Evolutionary conservation across 805 yeast genomes (phyloP).

Genomic region (Myxozyma neglecta): DNA sequence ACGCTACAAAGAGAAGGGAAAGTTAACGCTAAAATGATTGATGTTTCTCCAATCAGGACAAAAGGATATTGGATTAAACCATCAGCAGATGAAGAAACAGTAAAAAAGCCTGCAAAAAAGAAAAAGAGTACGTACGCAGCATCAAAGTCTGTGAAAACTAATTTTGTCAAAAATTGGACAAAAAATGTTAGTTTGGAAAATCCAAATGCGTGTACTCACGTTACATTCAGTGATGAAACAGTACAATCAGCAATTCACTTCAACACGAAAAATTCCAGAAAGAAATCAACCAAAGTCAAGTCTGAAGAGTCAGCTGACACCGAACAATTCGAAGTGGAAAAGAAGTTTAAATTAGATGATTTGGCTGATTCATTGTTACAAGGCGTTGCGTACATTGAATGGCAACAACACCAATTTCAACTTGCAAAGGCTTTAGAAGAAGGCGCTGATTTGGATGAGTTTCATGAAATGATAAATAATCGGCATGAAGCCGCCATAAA

Average conservation of each 20-base stretch:
- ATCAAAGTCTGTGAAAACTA: constrained; percentile 10
- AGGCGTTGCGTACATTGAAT: constrained; percentile 48
- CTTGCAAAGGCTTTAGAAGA: constrained; percentile 2
- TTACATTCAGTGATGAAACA: constrained; percentile 1
- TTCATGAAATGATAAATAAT: neutral
- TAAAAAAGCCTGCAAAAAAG: neutral
- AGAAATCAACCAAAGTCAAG: neutral
- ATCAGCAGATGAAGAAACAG: neutral
- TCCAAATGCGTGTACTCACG: constrained; percentile 5
- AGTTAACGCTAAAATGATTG: neutral
- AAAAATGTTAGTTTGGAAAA: neutral
- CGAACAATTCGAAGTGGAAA: neutral
- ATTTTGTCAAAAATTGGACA: constrained; percentile 12
- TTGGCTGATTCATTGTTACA: constrained; percentile 59
- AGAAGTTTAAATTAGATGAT: constrained; percentile 53
- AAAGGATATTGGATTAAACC: constrained; percentile 12
- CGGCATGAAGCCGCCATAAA: neutral
- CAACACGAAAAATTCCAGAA: neutral
- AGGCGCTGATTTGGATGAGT: constrained; percentile 6
- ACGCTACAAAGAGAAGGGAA: neutral
- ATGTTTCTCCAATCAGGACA: constrained; percentile 4
- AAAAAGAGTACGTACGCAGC: neutral
- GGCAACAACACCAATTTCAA: constrained; percentile 39
- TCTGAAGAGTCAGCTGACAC: neutral
- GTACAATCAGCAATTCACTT: constrained; percentile 6